Base-by-base conservation (phyloP, 2,329 filamentous ascomycete species). In the Penicillium sp. region DNA sequence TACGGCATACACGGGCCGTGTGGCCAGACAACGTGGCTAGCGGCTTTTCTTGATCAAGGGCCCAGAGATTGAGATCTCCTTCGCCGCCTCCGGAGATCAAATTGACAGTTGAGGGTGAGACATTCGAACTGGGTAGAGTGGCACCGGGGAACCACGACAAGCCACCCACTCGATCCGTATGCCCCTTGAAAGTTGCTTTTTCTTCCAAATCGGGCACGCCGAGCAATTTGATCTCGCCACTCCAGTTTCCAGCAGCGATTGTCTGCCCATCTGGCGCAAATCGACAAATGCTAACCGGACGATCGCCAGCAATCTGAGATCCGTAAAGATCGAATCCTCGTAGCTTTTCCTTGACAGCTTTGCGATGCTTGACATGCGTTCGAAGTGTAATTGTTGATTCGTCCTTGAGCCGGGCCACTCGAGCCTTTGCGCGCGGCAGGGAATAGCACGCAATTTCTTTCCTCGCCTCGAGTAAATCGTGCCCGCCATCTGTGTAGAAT, bases 221-320 rank as follows among this genome's bases (percentile, higher is more conserved):
- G 56, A 97, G 83, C 55, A 99, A 77, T 67, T 91, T 93, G 61
- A 99, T 87, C 48, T 90, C 88, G 50, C 94, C 94, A 49, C 87
- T 89, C 91, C 92, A 97, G 69, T 95, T 96, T 37, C 94, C 94
- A 2, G 91, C 90, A 3, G 93, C 94, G 35, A 97, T 83, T 10
- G 88, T 81, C 70, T 93, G 82, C 16, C 91, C 90, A 66, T 89
- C 88, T 0, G 94, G 94, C 8, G 93, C 87, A 75, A 99, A 92
- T 54, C 94, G 85, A 45, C 91, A 90, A 76, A 97, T 93, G 73
- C 91, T 93, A 53, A 99, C 85, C 19, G 96, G 90, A 37, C 94
- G 83, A 63, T 97, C 92, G 47, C 91, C 91, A 0, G 91, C 91
- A 56, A 91, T 93, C 75, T 99, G 94, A 69, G 90, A 95, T 17